Evolutionary conservation across 352 stramenopile genomes (phyloP).

Genomic region (Phytophthora quininea): DNA sequence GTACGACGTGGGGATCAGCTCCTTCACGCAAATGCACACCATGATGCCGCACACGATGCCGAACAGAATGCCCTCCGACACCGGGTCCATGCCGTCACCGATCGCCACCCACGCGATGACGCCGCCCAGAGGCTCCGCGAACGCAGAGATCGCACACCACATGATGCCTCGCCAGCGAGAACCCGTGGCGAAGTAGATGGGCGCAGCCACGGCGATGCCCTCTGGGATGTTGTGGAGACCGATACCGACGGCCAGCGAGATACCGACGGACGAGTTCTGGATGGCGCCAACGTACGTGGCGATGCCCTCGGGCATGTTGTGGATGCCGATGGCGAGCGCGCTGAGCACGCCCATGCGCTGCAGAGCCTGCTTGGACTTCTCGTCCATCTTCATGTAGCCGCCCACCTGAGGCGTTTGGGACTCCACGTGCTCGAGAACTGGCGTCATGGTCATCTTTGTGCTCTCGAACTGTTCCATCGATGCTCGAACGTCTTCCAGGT

Average conservation of each 20-base stretch:
- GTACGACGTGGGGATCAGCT: constrained; percentile 40
- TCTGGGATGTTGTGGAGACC: constrained; percentile 4
- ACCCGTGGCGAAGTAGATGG: constrained; percentile 4
- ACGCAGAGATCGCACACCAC: constrained; percentile 3
- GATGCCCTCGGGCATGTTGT: constrained; percentile 1
- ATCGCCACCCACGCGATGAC: constrained; percentile 1
- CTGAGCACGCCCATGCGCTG: constrained; percentile 1
- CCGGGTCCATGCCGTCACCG: constrained; percentile 1
- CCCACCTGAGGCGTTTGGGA: neutral
- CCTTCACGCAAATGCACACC: constrained; percentile 5
- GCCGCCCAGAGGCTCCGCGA: neutral
- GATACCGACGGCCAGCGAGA: constrained; percentile 1
- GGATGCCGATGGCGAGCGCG: constrained; percentile 2
- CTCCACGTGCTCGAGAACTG: neutral
- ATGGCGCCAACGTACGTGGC: constrained; percentile 1
- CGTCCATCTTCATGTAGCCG: neutral
- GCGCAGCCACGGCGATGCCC: neutral
- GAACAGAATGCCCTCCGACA: constrained; percentile 4
- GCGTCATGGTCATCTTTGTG: neutral
- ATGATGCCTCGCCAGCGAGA: constrained; percentile 2
- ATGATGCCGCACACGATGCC: constrained; percentile 2
- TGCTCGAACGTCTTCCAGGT: neutral
- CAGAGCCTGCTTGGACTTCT: neutral
- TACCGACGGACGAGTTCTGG: neutral
- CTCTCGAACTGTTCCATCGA: neutral